These are phyloP conservation scores for Pestalotiopsis sp. DNA, from an alignment of 2,329 filamentous ascomycete genomes.

Conservation along the genomic window DNA sequence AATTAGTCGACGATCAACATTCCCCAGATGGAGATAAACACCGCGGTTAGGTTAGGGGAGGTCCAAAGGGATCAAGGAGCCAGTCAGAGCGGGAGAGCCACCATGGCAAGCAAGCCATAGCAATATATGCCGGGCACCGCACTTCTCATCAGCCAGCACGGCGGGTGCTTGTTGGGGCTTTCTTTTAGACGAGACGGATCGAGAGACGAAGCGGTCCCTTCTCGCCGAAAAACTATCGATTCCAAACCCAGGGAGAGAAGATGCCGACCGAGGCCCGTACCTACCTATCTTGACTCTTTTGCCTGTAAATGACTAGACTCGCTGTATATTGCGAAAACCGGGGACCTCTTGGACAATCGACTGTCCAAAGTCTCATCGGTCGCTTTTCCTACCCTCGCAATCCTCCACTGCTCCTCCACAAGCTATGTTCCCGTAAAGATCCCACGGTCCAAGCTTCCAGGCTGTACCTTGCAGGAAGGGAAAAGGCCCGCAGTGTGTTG, in stretches of 20 bases:
- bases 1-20: background rate
- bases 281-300: background rate
- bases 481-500: background rate
- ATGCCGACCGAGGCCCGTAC: no score
- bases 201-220: constrained; percentile 6
- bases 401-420: background rate
- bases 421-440: background rate
- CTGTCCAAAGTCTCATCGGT: background rate
- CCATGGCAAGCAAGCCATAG: no score
- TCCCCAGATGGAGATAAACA: constrained; percentile 5
- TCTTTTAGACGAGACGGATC: background rate
- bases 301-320: background rate
- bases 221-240: constrained; percentile 13
- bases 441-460: background rate
- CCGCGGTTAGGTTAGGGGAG: background rate
- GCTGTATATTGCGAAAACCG: background rate
- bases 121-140: background rate
- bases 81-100: background rate
- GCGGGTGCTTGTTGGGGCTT: no score
- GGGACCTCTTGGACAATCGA: background rate
- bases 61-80: background rate
- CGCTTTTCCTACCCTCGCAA: background rate
- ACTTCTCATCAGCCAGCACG: no score
- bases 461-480: constrained; percentile 11
- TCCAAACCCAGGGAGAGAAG: no score